phyloP scores from a whole-genome alignment of 1,284 basidiomycete genomes.

The Irpex sp. region DNA sequence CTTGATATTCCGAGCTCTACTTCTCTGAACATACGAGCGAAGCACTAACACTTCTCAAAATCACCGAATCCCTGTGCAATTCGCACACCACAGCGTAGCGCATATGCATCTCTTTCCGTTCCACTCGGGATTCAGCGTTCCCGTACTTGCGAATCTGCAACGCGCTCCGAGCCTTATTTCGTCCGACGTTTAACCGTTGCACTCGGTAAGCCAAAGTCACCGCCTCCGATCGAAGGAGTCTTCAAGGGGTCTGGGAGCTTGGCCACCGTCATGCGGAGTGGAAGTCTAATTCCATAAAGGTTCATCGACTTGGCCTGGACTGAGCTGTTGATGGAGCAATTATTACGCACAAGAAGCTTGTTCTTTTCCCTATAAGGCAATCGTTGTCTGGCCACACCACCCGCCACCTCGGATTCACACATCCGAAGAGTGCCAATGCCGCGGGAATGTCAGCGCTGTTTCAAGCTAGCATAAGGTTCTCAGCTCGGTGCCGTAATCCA shows the following conservation, averaged over 20 bases:
- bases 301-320: background rate
- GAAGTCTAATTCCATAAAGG: background rate
- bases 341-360: background rate
- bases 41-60: no score
- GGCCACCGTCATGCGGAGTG: background rate
- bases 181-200: background rate
- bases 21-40: background rate
- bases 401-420: background rate
- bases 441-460: no score
- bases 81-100: no score
- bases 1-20: background rate
- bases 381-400: background rate
- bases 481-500: no score
- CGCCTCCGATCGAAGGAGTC: background rate
- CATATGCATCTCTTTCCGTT: no score
- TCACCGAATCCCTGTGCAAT: no score
- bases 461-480: no score
- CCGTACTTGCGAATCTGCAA: no score
- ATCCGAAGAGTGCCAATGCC: no score
- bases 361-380: background rate
- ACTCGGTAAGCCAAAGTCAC: background rate
- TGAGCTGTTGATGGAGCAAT: background rate
- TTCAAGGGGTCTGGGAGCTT: background rate
- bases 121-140: no score
- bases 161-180: no score